phyloP scores from a whole-genome alignment of 345 rosid genomes.

The Ricinus communis region DNA sequence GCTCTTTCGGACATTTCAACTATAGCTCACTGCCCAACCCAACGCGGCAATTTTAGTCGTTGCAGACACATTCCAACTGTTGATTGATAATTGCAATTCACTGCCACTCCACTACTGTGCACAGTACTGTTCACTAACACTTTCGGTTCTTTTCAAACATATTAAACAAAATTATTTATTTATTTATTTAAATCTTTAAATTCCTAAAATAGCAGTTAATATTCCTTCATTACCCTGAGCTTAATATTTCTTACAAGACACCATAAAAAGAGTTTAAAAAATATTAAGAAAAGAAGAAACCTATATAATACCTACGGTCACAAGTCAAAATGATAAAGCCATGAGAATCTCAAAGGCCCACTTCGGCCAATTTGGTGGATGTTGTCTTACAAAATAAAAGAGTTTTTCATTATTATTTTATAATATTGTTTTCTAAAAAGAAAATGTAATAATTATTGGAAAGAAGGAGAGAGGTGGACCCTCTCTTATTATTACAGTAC shows the following conservation, averaged over 20 bases:
- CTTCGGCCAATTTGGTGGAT: neutral
- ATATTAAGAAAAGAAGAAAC: no score
- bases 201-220: no score
- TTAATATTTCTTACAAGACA: no score
- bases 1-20: slow-evolving; percentile 3
- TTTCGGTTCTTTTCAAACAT: no score
- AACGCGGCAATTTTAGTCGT: neutral
- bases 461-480: neutral
- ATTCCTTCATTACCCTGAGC: no score
- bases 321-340: neutral
- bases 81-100: neutral
- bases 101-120: neutral
- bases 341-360: neutral
- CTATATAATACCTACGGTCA: slow-evolving; percentile 2
- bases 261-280: no score
- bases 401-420: no score
- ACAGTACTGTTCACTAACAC: no score
- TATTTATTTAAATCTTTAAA: no score
- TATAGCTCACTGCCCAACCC: neutral
- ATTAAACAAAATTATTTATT: no score
- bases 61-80: neutral
- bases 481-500: neutral
- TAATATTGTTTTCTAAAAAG: neutral
- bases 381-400: neutral
- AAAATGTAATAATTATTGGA: neutral